Evolutionary conservation across 352 stramenopile species (phyloP).

Genomic region (Phytopythium sindhum): DNA sequence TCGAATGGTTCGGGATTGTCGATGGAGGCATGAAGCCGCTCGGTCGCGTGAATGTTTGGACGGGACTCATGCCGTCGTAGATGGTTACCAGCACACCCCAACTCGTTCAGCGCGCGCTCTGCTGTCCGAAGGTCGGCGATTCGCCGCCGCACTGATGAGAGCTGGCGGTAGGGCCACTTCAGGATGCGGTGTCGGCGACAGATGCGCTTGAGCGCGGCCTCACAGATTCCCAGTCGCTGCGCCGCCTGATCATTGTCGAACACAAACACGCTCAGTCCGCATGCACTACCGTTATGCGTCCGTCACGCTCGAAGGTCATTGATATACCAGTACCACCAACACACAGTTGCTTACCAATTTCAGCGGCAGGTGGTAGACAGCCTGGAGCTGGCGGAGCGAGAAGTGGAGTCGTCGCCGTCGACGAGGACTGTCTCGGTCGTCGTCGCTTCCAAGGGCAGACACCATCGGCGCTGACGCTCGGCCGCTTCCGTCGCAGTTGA

Average conservation of each 20-base stretch:
- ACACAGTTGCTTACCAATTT: slow-evolving; percentile 38
- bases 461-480: not conserved
- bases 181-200: slow-evolving; percentile 66
- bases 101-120: not conserved
- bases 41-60: not conserved
- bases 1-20: not conserved
- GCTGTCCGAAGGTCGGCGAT: slow-evolving; percentile 32
- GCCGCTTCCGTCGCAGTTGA: not conserved
- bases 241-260: slow-evolving; percentile 39
- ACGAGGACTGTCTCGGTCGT: not conserved
- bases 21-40: not conserved
- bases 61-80: not conserved
- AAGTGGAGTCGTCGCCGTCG: slow-evolving; percentile 50
- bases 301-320: not conserved
- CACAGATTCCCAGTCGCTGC: slow-evolving; percentile 52
- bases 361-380: slow-evolving; percentile 68
- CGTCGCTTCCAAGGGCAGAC: not conserved
- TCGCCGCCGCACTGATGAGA: slow-evolving; percentile 53
- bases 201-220: slow-evolving; percentile 81
- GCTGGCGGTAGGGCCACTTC: slow-evolving; percentile 72
- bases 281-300: not conserved
- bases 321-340: too few relatives aligned
- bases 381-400: slow-evolving; percentile 46
- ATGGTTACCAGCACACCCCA: not conserved
- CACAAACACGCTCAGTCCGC: slow-evolving; percentile 7